Conservation (phyloP, 2,329 filamentous ascomycete genomes). For the Scytalidium sp. region DNA sequence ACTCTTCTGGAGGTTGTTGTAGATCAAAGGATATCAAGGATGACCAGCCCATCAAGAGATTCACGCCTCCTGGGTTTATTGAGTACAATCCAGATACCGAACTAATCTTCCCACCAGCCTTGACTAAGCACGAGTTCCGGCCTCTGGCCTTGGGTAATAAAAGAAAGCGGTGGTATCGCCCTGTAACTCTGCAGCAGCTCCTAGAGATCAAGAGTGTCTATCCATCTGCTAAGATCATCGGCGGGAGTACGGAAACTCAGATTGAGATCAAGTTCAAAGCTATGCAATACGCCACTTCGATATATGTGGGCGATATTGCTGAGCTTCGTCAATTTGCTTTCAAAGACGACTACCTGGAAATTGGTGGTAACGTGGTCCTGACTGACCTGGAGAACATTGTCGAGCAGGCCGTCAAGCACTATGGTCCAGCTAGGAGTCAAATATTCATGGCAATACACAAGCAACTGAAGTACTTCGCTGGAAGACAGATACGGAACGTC, state of each 20-base stretch:
- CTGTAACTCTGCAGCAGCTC: slow-evolving; percentile 80
- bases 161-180: slow-evolving; percentile 88
- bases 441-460: slow-evolving; percentile 90
- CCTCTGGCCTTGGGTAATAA: slow-evolving; percentile 92
- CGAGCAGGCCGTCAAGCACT: slow-evolving; percentile 73
- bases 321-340: slow-evolving; percentile 82
- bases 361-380: slow-evolving; percentile 88
- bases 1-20: slow-evolving; percentile 60
- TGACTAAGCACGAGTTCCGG: slow-evolving; percentile 79
- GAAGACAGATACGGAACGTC: slow-evolving; percentile 94
- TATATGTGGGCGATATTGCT: slow-evolving; percentile 90
- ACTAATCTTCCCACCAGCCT: slow-evolving; percentile 84
- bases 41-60: slow-evolving; percentile 58
- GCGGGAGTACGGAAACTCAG: slow-evolving; percentile 94
- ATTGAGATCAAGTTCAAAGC: slow-evolving; percentile 99
- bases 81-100: slow-evolving; percentile 92
- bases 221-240: slow-evolving; percentile 89
- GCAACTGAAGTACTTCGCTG: slow-evolving; percentile 92
- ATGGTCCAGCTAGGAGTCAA: slow-evolving; percentile 62
- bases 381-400: slow-evolving; percentile 89
- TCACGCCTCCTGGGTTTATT: slow-evolving; percentile 88
- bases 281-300: slow-evolving; percentile 82
- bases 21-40: slow-evolving; percentile 54
- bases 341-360: slow-evolving; percentile 77
- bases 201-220: slow-evolving; percentile 86